A percentile compares a stretch with the other conserved stretches of the same genome.
Evolutionary conservation across 2,329 filamentous ascomycete species (phyloP).

Genomic region (Lasiodiplodia gonubiensis): DNA sequence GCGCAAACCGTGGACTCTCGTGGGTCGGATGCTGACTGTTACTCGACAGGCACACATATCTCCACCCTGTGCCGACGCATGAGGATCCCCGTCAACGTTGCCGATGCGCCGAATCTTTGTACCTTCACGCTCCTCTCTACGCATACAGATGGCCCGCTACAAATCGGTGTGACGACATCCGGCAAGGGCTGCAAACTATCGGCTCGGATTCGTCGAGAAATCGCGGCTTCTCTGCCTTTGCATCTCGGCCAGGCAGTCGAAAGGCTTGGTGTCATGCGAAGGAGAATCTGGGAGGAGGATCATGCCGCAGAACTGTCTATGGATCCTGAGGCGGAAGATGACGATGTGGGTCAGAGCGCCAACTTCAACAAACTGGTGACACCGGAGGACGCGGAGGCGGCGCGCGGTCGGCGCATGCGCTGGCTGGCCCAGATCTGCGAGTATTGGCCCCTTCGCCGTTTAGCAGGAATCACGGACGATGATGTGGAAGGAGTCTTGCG

Average conservation of each 20-base stretch:
- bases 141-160: conserved; percentile 86
- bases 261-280: conserved; percentile 66
- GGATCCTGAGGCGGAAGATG: conserved; percentile 57
- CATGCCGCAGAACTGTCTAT: conserved; percentile 58
- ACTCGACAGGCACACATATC: conserved; percentile 65
- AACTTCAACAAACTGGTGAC: conserved; percentile 83
- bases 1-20: background rate
- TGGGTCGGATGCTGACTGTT: conserved; percentile 28
- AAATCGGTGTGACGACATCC: conserved; percentile 94
- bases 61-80: conserved; percentile 76
- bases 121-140: conserved; percentile 90
- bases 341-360: conserved; percentile 76
- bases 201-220: conserved; percentile 84
- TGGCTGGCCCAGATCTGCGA: conserved; percentile 98
- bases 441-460: conserved; percentile 89
- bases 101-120: conserved; percentile 84
- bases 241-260: conserved; percentile 79
- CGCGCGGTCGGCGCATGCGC: conserved; percentile 81
- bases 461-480: conserved; percentile 78
- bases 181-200: conserved; percentile 94
- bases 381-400: conserved; percentile 73
- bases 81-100: conserved; percentile 90
- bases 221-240: conserved; percentile 77
- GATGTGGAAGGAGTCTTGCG: conserved; percentile 80
- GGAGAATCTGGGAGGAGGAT: conserved; percentile 51